Conservation (phyloP, 2,329 filamentous ascomycete species). For the Alternaria triticimaculans region DNA sequence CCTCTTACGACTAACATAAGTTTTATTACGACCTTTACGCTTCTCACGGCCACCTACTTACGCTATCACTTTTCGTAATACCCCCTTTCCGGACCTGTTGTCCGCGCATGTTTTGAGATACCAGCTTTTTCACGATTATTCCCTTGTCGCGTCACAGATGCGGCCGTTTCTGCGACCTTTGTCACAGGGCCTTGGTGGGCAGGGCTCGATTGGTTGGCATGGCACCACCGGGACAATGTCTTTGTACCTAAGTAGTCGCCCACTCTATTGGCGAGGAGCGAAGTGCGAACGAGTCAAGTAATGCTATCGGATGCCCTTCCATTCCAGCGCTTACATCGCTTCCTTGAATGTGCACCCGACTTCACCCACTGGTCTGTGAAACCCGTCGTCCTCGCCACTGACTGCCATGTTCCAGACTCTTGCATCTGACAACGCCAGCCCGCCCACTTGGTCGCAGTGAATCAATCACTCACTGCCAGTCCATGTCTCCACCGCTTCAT, state of each 20-base stretch:
- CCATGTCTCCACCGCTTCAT: neutral
- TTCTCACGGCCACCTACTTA: neutral
- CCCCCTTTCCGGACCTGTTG: slow-evolving; percentile 10
- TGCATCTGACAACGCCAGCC: slow-evolving; percentile 4
- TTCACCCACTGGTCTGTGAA: neutral
- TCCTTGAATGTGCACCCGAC: neutral
- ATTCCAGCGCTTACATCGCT: slow-evolving; percentile 20
- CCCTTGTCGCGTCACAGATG: slow-evolving; percentile 1
- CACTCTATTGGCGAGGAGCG: slow-evolving; percentile 14
- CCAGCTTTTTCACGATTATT: slow-evolving; percentile 8
- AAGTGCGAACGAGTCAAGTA: slow-evolving; percentile 8
- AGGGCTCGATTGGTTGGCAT: slow-evolving; percentile 13
- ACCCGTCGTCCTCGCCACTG: neutral
- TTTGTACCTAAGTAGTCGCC: slow-evolving; percentile 10
- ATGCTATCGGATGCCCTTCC: slow-evolving; percentile 14
- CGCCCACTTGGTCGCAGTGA: neutral
- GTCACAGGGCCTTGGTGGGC: slow-evolving; percentile 11
- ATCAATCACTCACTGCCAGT: neutral
- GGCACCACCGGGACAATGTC: slow-evolving; percentile 1
- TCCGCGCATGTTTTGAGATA: slow-evolving; percentile 15
- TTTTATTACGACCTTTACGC: slow-evolving; percentile 1
- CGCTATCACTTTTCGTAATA: slow-evolving; percentile 17
- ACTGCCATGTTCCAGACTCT: slow-evolving; percentile 1
- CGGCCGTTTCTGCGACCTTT: slow-evolving; percentile 16
- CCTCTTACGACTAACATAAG: slow-evolving; percentile 3